phyloP scores from a whole-genome alignment of 2,329 filamentous ascomycete genomes.

The Ophiobolus disseminans region DNA sequence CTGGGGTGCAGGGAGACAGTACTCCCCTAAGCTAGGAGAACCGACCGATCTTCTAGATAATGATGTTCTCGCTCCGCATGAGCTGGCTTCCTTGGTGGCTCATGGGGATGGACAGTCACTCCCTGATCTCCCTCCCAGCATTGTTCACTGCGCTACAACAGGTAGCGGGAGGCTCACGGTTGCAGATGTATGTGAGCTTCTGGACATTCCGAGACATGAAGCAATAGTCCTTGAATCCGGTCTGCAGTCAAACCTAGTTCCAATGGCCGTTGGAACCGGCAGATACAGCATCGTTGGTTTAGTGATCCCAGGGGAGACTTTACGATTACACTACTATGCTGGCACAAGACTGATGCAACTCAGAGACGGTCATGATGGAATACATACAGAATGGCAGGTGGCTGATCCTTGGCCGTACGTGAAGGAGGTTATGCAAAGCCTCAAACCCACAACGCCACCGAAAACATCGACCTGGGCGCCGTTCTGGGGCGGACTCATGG shows the following conservation, averaged over 20 bases:
- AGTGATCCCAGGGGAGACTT: slow-evolving; percentile 61
- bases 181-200: slow-evolving; percentile 45
- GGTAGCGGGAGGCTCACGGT: slow-evolving; percentile 47
- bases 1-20: slow-evolving; percentile 13
- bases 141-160: slow-evolving; percentile 43
- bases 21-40: slow-evolving; percentile 8
- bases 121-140: slow-evolving; percentile 33
- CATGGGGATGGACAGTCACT: slow-evolving; percentile 33
- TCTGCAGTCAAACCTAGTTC: slow-evolving; percentile 48
- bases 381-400: slow-evolving; percentile 35
- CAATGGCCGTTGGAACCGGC: slow-evolving; percentile 59
- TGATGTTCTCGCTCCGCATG: slow-evolving; percentile 24
- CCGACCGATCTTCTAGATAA: slow-evolving; percentile 14
- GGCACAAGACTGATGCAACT: slow-evolving; percentile 36
- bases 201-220: slow-evolving; percentile 45
- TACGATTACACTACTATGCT: slow-evolving; percentile 46
- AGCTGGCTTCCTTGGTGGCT: slow-evolving; percentile 36
- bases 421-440: slow-evolving; percentile 47
- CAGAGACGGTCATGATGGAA: slow-evolving; percentile 34
- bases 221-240: slow-evolving; percentile 58
- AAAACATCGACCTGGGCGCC: slow-evolving; percentile 52
- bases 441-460: slow-evolving; percentile 39
- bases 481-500: slow-evolving; percentile 85
- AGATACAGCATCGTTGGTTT: slow-evolving; percentile 78
- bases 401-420: slow-evolving; percentile 51